Percentiles rank a stretch among this genome's conserved stretches.
Conservation (phyloP, 208 protist genomes). For the Leptomonas seymouri region DNA sequence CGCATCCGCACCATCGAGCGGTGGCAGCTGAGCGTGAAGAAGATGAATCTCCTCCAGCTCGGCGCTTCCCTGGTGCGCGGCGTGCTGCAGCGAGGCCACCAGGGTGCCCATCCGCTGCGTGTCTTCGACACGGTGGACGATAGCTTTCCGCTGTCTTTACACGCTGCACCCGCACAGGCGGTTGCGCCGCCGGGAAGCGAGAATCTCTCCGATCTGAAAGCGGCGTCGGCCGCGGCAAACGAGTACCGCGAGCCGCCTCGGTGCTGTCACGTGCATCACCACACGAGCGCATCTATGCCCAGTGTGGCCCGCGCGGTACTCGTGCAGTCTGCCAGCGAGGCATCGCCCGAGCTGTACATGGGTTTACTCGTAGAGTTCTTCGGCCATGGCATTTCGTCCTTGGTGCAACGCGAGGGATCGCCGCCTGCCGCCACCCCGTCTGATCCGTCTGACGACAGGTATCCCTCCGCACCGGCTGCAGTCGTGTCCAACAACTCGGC, state of each 20-base stretch:
- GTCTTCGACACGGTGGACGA: constrained; percentile 12
- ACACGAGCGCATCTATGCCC: not conserved
- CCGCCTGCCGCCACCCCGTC: not conserved
- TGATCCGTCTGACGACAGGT: not conserved
- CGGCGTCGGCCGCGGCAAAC: not conserved
- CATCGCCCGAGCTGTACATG: constrained; percentile 34
- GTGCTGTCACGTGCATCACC: constrained; percentile 3
- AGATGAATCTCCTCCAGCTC: constrained; percentile 39
- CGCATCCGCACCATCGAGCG: constrained; percentile 24
- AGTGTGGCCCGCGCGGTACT: constrained; percentile 32
- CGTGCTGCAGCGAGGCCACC: constrained; percentile 24
- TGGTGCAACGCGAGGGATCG: constrained; percentile 3
- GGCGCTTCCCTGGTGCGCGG: constrained; percentile 38
- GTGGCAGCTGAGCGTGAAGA: constrained; percentile 14
- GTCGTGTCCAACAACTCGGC: too few relatives aligned
- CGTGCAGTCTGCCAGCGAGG: constrained; percentile 12
- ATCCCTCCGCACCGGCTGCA: too few relatives aligned
- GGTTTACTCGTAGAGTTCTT: constrained; percentile 37
- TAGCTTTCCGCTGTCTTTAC: not conserved
- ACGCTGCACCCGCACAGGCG: not conserved
- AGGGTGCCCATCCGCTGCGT: constrained; percentile 2
- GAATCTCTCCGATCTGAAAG: not conserved
- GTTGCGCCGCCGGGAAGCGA: not conserved
- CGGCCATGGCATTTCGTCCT: constrained; percentile 35
- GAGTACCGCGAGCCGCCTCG: not conserved